phyloP scores from a whole-genome alignment of 2,329 filamentous ascomycete species.

The Rhexocercosporidium sp. region DNA sequence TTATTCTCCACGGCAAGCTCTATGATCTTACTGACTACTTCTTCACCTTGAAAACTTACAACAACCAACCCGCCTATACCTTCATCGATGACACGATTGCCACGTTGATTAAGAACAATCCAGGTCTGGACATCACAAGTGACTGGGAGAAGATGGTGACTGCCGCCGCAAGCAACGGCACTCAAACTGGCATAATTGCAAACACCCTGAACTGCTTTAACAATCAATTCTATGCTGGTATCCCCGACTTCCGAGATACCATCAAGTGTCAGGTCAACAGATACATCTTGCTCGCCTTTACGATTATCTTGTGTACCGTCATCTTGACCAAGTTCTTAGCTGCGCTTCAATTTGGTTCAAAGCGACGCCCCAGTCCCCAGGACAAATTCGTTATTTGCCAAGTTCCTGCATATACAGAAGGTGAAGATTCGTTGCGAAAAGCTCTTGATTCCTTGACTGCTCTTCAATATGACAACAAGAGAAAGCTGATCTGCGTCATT shows the following conservation, averaged over 20 bases:
- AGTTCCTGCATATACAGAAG: conserved; percentile 96
- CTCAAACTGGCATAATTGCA: conserved; percentile 53
- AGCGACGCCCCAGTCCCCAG: conserved; percentile 85
- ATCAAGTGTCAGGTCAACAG: conserved; percentile 85
- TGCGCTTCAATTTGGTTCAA: conserved; percentile 91
- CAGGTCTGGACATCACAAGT: conserved; percentile 78
- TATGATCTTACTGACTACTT: conserved; percentile 96
- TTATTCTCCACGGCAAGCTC: conserved; percentile 74
- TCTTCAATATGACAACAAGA: conserved; percentile 96
- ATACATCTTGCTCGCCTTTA: conserved; percentile 86
- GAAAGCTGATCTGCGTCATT: conserved; percentile 94
- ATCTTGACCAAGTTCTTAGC: conserved; percentile 90
- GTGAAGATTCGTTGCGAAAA: conserved; percentile 91
- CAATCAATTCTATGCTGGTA: conserved; percentile 82
- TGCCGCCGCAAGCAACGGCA: conserved; percentile 53
- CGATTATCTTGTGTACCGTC: conserved; percentile 80
- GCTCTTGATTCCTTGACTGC: conserved; percentile 93
- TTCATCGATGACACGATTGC: conserved; percentile 76
- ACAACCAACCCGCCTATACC: conserved; percentile 58
- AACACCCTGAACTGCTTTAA: conserved; percentile 83
- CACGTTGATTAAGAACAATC: conserved; percentile 72
- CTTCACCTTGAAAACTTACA: conserved; percentile 67
- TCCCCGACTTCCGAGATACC: conserved; percentile 80
- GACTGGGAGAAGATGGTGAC: conserved; percentile 61
- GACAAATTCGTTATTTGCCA: conserved; percentile 99